Evolutionary conservation across 352 stramenopile species (phyloP), one percentile per base, ranked within the genome.

Genomic region (Globisporangium irregulare): DNA sequence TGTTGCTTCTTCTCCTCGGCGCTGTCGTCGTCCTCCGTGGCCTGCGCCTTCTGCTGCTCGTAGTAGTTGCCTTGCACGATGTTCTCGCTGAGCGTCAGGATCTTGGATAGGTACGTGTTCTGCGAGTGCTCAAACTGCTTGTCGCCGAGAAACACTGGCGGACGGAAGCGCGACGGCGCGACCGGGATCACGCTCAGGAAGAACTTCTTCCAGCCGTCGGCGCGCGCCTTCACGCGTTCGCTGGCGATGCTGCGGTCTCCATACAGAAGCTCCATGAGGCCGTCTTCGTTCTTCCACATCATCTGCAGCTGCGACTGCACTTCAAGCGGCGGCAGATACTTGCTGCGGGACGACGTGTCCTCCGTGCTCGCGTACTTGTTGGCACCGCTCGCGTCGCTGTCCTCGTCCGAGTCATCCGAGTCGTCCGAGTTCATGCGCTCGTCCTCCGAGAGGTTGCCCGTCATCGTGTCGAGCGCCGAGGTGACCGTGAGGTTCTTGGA

Each of bases 91-190:
- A 97, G 70, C 56, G 86, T 77, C 38, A 99, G 80, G 70, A 99
- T 98, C 73, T 98, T 98, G 54, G 83, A 90, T 36, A 99, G 74
- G 64, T 98, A 97, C 61, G 91, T 76, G 74, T 99, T 99, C 74
- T 99, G 97, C 10, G 97, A 89, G 73, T 99, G 98, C 78, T 99
- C 98, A 56, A 98, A 98, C 62, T 94, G 88, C 78, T 98, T 94
- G 72, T 97, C 97, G 24, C 85, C 96, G 74, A 99, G 87, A 50
- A 98, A 91, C 66, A 99, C 97, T 0, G 98, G 96, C 22, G 98
- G 98, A n/a, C 98, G 93, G 78, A 99, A 99, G 34, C 98, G 90
- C 36, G 94, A 98, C 3, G 98, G 98, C 48, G 98, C 93, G 62
- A 99, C 97, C 0, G 94, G 86, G 58, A 99, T 88, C n/a, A 94